Evolutionary conservation across 208 protist species (phyloP).

Genomic region (Leishmania amazonensis): DNA sequence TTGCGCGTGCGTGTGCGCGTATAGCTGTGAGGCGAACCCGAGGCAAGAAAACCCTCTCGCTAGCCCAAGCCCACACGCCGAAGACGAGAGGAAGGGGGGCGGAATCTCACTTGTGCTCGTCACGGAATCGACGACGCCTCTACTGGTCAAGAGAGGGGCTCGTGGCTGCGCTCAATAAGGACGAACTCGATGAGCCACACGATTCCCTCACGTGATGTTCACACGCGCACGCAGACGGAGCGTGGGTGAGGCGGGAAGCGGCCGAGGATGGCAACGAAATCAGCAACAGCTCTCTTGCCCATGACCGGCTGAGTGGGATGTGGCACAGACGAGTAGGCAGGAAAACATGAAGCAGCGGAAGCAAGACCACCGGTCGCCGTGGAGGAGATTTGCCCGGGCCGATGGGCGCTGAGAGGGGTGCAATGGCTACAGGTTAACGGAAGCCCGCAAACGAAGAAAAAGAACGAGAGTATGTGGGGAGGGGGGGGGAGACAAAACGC

Average conservation of each 20-base stretch:
- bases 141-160: background rate
- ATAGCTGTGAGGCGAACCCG: background rate
- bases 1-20: background rate
- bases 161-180: background rate
- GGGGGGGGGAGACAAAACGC: no score
- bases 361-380: background rate
- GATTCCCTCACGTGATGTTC: background rate
- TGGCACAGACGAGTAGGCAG: background rate
- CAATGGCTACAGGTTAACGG: background rate
- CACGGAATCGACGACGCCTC: background rate
- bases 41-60: background rate
- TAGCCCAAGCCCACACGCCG: background rate
- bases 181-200: background rate
- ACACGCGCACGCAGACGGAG: background rate
- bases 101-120: background rate
- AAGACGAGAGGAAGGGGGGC: background rate
- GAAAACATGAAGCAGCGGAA: background rate
- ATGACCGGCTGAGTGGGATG: background rate
- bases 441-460: no score
- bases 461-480: no score
- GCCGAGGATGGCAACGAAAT: background rate
- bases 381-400: background rate
- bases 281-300: background rate
- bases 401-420: background rate
- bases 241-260: background rate